Conservation (phyloP, 2,329 filamentous ascomycete species). For the Lachnellula subtilissima region DNA sequence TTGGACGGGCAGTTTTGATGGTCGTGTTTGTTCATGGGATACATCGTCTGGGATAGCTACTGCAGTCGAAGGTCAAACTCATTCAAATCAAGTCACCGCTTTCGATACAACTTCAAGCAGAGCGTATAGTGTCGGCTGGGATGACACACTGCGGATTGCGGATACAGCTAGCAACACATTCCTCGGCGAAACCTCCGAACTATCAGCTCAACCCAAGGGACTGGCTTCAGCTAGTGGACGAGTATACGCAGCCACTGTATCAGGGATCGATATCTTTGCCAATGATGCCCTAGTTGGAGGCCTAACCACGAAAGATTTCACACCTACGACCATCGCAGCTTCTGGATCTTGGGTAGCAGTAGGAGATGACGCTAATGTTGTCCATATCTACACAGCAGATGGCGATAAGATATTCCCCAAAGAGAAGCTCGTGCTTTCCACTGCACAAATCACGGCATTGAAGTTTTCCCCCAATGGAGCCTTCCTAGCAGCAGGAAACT, state of each 20-base stretch:
- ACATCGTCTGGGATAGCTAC: slow-evolving; percentile 62
- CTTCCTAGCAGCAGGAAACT: slow-evolving; percentile 75
- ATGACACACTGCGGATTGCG: slow-evolving; percentile 79
- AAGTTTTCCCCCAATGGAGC: slow-evolving; percentile 76
- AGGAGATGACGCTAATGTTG: slow-evolving; percentile 67
- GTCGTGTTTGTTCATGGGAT: slow-evolving; percentile 82
- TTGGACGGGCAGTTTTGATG: slow-evolving; percentile 90
- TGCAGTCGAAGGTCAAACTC: slow-evolving; percentile 71
- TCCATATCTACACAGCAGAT: slow-evolving; percentile 67
- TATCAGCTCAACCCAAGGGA: slow-evolving; percentile 77
- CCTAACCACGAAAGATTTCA: slow-evolving; percentile 54
- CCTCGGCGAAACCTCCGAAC: slow-evolving; percentile 59
- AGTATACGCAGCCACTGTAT: slow-evolving; percentile 46
- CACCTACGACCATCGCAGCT: slow-evolving; percentile 68
- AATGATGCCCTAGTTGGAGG: slow-evolving; percentile 57
- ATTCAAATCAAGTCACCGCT: slow-evolving; percentile 80
- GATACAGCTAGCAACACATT: slow-evolving; percentile 74
- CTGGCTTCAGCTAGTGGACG: slow-evolving; percentile 50
- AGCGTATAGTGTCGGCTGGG: slow-evolving; percentile 89
- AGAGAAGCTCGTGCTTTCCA: slow-evolving; percentile 57
- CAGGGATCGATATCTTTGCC: slow-evolving; percentile 55
- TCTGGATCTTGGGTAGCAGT: slow-evolving; percentile 65
- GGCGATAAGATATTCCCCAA: slow-evolving; percentile 46
- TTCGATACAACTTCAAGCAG: slow-evolving; percentile 59
- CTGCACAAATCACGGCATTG: slow-evolving; percentile 70